A percentile compares a stretch with the other conserved stretches of the same genome.
Evolutionary conservation across 805 yeast genomes (phyloP).

Genomic region (Candida sakaeoensis): DNA sequence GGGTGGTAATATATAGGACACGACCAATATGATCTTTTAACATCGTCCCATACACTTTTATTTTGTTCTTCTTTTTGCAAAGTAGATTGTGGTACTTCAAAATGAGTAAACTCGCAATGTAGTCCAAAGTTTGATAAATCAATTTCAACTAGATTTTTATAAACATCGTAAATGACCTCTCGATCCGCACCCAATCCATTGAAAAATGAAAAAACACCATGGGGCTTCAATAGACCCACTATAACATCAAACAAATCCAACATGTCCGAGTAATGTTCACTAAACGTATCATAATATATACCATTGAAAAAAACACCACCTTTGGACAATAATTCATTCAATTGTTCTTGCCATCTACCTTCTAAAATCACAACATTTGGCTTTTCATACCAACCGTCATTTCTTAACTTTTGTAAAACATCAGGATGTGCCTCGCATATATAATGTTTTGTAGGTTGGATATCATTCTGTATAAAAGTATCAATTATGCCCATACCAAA

Average conservation of each 20-base stretch:
- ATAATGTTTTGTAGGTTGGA: constrained; percentile 64
- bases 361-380: constrained; percentile 68
- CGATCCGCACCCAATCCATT: constrained; percentile 64
- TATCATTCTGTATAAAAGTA: constrained; percentile 56
- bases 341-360: constrained; percentile 91
- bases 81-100: constrained; percentile 43
- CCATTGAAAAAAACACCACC: constrained; percentile 80
- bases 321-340: constrained; percentile 59
- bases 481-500: constrained; percentile 98
- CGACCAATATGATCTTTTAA: constrained; percentile 63
- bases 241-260: constrained; percentile 74
- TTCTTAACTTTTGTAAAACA: constrained; percentile 62
- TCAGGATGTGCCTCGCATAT: constrained; percentile 96
- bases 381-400: constrained; percentile 81
- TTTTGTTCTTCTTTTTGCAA: constrained; percentile 19
- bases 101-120: constrained; percentile 49
- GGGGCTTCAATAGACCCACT: constrained; percentile 78
- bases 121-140: constrained; percentile 82
- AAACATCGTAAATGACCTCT: constrained; percentile 56
- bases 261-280: constrained; percentile 90
- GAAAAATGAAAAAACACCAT: constrained; percentile 85
- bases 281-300: constrained; percentile 88
- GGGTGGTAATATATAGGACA: constrained; percentile 70
- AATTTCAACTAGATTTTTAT: constrained; percentile 73
- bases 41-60: constrained; percentile 56